Evolutionary conservation across 306 rosid species (phyloP).

Genomic region (Glycine tomentella): DNA sequence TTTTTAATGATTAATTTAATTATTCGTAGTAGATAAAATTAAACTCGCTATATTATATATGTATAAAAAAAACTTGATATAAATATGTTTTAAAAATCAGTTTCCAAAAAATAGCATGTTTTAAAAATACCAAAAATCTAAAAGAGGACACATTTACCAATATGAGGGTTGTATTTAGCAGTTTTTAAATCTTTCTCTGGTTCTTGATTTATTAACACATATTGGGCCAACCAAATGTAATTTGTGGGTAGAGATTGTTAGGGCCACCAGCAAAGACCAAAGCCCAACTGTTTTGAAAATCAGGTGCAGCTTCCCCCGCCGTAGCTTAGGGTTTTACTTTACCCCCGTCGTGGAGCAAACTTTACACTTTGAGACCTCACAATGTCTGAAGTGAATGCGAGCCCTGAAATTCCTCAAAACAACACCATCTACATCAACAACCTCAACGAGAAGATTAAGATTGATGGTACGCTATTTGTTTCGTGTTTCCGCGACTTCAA

Average conservation of each 20-base stretch:
- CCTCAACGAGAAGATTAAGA: slow-evolving; percentile 93
- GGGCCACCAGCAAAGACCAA: not conserved
- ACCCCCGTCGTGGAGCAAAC: slow-evolving; percentile 38
- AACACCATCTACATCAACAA: slow-evolving; percentile 95
- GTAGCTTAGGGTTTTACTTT: slow-evolving; percentile 35
- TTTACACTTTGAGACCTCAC: not conserved
- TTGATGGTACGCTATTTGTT: slow-evolving; percentile 60
- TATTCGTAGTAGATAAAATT: no score
- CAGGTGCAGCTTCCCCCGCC: slow-evolving; percentile 38
- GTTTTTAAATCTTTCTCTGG: no score
- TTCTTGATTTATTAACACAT: no score
- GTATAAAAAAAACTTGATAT: no score
- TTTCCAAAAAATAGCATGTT: no score
- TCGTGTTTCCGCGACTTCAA: not conserved
- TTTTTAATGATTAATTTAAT: no score
- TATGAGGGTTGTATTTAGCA: no score
- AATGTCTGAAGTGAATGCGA: slow-evolving; percentile 75
- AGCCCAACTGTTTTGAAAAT: slow-evolving; percentile 33
- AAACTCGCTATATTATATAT: no score
- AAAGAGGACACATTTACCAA: no score
- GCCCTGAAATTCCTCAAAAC: slow-evolving; percentile 63
- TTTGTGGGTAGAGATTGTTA: not conserved
- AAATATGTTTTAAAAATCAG: no score
- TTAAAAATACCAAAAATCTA: no score
- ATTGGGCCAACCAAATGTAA: not conserved